These are phyloP conservation scores for Podosphaera fusca DNA, from an alignment of 2,329 filamentous ascomycete genomes.

Conservation along the genomic window DNA sequence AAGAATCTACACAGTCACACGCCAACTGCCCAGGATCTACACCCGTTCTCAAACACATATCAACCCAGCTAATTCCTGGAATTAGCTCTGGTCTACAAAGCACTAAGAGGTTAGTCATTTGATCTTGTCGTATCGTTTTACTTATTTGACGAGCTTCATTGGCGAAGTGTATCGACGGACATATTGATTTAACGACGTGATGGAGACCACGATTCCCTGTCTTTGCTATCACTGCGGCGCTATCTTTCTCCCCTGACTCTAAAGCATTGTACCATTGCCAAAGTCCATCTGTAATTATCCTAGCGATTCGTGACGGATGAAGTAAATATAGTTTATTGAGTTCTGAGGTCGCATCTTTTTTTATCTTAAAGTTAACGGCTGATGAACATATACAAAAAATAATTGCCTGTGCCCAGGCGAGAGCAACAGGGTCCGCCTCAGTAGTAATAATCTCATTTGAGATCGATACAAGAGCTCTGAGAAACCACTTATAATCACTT, in stretches of 20 bases:
- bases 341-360: conserved; percentile 35
- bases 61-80: conserved; percentile 67
- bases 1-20: conserved; percentile 33
- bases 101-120: conserved; percentile 57
- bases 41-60: conserved; percentile 55
- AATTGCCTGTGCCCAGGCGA: conserved; percentile 64
- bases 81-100: conserved; percentile 59
- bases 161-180: conserved; percentile 28
- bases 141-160: conserved; percentile 22
- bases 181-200: conserved; percentile 37
- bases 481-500: conserved; percentile 60
- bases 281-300: conserved; percentile 44
- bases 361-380: conserved; percentile 33
- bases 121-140: conserved; percentile 31
- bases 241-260: conserved; percentile 57
- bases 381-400: conserved; percentile 54
- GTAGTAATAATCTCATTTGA: conserved; percentile 25
- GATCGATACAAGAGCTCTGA: conserved; percentile 42
- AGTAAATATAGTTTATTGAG: conserved; percentile 43
- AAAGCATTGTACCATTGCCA: conserved; percentile 57
- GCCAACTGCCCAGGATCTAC: conserved; percentile 67
- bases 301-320: conserved; percentile 32
- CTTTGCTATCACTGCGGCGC: conserved; percentile 40
- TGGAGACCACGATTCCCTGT: conserved; percentile 41
- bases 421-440: conserved; percentile 27